phyloP scores from a whole-genome alignment of 2,329 filamentous ascomycete genomes.

The Pyricularia pennisetigena region DNA sequence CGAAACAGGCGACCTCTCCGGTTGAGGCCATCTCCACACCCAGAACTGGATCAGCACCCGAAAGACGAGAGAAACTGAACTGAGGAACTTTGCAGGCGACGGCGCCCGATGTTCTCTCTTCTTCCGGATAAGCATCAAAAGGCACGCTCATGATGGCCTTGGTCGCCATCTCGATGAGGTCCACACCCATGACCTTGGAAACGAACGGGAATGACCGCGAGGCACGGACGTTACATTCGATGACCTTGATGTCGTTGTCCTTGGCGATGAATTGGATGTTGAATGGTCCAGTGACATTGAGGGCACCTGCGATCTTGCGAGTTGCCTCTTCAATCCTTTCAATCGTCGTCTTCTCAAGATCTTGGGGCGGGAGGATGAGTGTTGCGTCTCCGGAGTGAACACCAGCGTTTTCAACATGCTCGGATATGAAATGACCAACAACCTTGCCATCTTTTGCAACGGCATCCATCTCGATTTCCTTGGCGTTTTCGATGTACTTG shows the following conservation, averaged over 20 bases:
- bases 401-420: conserved; percentile 97
- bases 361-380: conserved; percentile 87
- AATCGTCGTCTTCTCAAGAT: conserved; percentile 82
- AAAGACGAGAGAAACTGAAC: conserved; percentile 96
- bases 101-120: conserved; percentile 66
- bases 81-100: conserved; percentile 98
- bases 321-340: conserved; percentile 89
- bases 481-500: conserved; percentile 98
- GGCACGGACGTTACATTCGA: conserved; percentile 95
- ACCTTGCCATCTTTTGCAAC: conserved; percentile 84
- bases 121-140: conserved; percentile 71
- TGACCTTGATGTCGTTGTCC: conserved; percentile 99
- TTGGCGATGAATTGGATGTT: conserved; percentile 99
- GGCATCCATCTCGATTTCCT: conserved; percentile 99
- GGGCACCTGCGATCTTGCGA: conserved; percentile 82
- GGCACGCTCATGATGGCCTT: conserved; percentile 88
- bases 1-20: conserved; percentile 95
- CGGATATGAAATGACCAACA: conserved; percentile 93
- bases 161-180: conserved; percentile 96
- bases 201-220: conserved; percentile 97
- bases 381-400: conserved; percentile 98
- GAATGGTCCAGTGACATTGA: conserved; percentile 96
- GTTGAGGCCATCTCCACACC: conserved; percentile 99
- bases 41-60: conserved; percentile 88
- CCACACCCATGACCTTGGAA: conserved; percentile 96